These are phyloP conservation scores for Penstemon eatonii DNA, from an alignment of 257 asterid species.

Conservation along the genomic window DNA sequence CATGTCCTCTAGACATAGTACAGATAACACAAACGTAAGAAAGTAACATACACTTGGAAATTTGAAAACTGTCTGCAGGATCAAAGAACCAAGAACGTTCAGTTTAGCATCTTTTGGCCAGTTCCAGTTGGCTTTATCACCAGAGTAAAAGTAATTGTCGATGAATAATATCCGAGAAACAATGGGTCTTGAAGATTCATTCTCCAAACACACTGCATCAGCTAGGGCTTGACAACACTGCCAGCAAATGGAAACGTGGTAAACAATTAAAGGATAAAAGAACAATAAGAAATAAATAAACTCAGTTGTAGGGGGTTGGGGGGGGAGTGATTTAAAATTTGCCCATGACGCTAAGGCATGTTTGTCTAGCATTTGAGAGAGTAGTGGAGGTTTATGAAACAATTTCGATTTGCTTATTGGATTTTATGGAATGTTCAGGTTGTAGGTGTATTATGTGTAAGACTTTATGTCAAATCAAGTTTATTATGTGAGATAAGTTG, in stretches of 20 bases:
- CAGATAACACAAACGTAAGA: not conserved
- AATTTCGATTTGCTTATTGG: too few species aligned
- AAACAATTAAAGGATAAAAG: constrained; percentile 19
- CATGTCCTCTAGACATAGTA: not conserved
- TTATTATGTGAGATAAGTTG: too few species aligned
- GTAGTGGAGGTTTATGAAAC: too few species aligned
- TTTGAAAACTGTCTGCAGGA: constrained; percentile 78
- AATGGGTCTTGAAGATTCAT: constrained; percentile 63
- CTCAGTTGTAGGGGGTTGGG: too few species aligned
- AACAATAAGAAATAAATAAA: not conserved
- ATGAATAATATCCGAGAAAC: constrained; percentile 75
- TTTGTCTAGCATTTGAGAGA: too few species aligned
- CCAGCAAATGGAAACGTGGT: constrained; percentile 25
- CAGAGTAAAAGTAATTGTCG: constrained; percentile 54
- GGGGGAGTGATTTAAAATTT: not conserved
- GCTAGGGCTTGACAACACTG: constrained; percentile 93
- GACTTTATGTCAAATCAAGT: too few species aligned
- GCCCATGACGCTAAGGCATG: not conserved
- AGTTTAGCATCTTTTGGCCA: constrained; percentile 77
- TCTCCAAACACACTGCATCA: constrained; percentile 56
- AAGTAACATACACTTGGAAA: constrained; percentile 67
- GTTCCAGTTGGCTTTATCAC: constrained; percentile 69
- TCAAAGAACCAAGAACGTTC: constrained; percentile 85
- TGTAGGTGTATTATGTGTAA: too few species aligned
- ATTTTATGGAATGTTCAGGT: too few species aligned